Conservation (phyloP, 108 stramenopile species). For the Stephanodiscus triporus region DNA sequence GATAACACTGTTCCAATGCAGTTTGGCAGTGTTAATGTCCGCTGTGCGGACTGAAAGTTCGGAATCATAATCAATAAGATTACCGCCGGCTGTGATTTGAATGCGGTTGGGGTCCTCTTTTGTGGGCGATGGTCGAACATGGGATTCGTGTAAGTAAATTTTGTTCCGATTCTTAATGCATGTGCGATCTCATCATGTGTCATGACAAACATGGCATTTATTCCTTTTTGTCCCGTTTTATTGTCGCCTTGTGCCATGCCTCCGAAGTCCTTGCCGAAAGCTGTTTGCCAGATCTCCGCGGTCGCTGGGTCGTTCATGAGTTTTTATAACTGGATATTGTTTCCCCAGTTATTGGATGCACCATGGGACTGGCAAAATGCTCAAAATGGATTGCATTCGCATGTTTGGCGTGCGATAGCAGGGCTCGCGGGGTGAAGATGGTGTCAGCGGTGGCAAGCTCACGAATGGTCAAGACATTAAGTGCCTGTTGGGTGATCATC, state of each 20-base stretch:
- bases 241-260: not conserved
- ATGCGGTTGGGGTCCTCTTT: not conserved
- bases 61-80: slow-evolving; percentile 22
- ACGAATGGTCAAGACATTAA: no score
- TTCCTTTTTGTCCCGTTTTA: not conserved
- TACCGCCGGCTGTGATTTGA: slow-evolving; percentile 40
- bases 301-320: not conserved
- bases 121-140: not conserved
- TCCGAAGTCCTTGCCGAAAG: not conserved
- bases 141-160: not conserved
- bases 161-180: not conserved
- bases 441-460: no score
- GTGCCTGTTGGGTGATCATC: no score
- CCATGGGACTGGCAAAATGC: not conserved
- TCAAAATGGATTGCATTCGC: not conserved
- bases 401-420: not conserved
- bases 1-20: slow-evolving; percentile 53
- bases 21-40: slow-evolving; percentile 39
- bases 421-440: not conserved
- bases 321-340: not conserved
- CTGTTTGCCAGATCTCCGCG: not conserved
- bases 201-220: not conserved
- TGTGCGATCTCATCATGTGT: not conserved
- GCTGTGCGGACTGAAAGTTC: slow-evolving; percentile 22
- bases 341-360: not conserved